phyloP scores from a whole-genome alignment of 352 stramenopile species.

The Peronospora tabacina region DNA sequence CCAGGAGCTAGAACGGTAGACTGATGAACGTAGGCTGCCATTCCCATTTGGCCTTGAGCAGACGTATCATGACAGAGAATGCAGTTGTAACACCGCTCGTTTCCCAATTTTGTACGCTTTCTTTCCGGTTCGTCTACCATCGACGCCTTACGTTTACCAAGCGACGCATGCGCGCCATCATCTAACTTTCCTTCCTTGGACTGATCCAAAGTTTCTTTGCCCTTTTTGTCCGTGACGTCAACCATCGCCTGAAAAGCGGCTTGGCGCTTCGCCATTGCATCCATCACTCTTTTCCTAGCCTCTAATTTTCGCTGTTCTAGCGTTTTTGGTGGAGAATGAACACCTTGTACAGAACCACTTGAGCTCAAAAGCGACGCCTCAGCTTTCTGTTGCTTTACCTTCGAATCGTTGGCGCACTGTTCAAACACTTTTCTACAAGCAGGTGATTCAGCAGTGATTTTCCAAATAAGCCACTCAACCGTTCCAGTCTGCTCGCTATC shows the following conservation, averaged over 20 bases:
- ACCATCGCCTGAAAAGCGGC: constrained; percentile 84
- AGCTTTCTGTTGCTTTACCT: constrained; percentile 20
- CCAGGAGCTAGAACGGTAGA: constrained; percentile 72
- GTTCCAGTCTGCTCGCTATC: constrained; percentile 71
- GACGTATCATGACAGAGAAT: constrained; percentile 82
- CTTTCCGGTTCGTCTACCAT: constrained; percentile 24
- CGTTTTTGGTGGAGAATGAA: constrained; percentile 29
- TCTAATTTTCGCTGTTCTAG: constrained; percentile 73
- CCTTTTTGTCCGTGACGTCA: constrained; percentile 35
- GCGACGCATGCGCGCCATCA: constrained; percentile 15
- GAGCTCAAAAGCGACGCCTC: constrained; percentile 5
- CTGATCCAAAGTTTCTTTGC: constrained; percentile 30
- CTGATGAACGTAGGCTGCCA: constrained; percentile 80
- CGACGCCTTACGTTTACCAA: constrained; percentile 46
- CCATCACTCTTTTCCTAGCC: constrained; percentile 66
- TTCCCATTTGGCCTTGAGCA: constrained; percentile 76
- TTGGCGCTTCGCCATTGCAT: constrained; percentile 75
- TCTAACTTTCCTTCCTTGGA: constrained; percentile 24
- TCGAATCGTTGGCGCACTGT: constrained; percentile 29
- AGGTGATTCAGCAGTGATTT: constrained; percentile 40
- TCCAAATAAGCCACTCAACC: constrained; percentile 69
- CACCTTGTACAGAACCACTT: neutral
- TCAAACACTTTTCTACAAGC: constrained; percentile 35
- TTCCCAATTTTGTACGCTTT: constrained; percentile 45
- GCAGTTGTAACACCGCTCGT: constrained; percentile 52